Base-by-base conservation (phyloP, 1,139 yeast species). In the Blastobotrys apis region DNA sequence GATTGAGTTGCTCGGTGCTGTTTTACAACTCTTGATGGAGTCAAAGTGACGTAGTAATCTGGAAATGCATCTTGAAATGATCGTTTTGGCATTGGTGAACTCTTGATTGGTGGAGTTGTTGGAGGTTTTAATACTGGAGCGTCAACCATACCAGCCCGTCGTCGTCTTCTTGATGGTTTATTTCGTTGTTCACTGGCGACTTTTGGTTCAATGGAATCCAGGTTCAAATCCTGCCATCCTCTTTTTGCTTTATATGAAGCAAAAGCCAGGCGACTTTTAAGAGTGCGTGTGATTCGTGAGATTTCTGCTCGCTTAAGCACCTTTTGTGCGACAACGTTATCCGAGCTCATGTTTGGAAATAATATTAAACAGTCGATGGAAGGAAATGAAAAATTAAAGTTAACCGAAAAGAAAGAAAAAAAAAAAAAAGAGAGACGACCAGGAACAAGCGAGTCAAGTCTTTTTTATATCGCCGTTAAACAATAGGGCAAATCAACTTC, bases 241-340 rank as follows among this genome's bases (percentile, higher is more conserved):
- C 68, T 56, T 45, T 63, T 60, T 29, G 72, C 60, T 51, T 70
- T 69, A 59, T 60, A 63, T 22, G 68, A 59, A 4, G 74, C 74
- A 33, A 66, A 53, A 15, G 69, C 70, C 27, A 69, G 62, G 25
- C 73, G 57, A 33, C 65, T 60, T 47, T 68, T 68, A 32, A 69
- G 59, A 41, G 64, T 61, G 27, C 71, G 60, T 15, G 74, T 65
- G 39, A 69, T 58, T 37, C 69, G 53, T 15, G 69, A 62, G 44
- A 67, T 65, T 48, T 67, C 68, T 0, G 70, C 72, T 35, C 71
- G 62, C 22, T 66, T 59, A 37, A 67, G 59, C 21, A 67, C 67
- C 37, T 63, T 63, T 20, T 33, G 21, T 22, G 38, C 39, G n/a
- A 33, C 30, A 12, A 27, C 19, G 22, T 30, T 22, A 6, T 34